phyloP scores from a whole-genome alignment of 257 asterid genomes.

The Lycium barbarum region DNA sequence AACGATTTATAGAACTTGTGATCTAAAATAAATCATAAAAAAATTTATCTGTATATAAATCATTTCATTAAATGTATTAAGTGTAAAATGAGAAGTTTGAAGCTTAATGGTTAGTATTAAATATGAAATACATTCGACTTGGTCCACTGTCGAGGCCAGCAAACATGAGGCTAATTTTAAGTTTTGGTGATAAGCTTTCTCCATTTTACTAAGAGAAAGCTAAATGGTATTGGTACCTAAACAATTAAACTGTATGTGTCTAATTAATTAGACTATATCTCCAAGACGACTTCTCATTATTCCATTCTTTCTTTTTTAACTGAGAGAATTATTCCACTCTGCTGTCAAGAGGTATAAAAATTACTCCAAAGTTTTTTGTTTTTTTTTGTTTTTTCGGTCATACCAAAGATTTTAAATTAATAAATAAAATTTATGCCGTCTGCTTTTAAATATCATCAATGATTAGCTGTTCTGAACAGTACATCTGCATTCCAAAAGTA shows the following conservation, averaged over 20 bases:
- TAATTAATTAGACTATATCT: neutral
- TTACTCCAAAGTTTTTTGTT: neutral
- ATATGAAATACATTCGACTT: too few species aligned
- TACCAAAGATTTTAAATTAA: neutral
- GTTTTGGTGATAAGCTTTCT: too few species aligned
- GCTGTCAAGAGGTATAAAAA: neutral
- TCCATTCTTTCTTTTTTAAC: neutral
- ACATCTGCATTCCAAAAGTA: neutral
- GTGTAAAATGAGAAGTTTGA: too few species aligned
- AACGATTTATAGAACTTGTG: too few species aligned
- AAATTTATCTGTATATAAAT: too few species aligned
- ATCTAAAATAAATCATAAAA: too few species aligned
- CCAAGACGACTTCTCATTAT: constrained; percentile 6
- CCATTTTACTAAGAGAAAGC: neutral
- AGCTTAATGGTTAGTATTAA: too few species aligned
- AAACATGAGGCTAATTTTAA: too few species aligned
- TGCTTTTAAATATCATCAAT: neutral
- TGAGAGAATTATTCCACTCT: neutral
- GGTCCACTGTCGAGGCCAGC: too few species aligned
- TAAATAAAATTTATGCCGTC: neutral
- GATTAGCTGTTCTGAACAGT: neutral
- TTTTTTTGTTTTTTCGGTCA: neutral
- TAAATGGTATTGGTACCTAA: neutral
- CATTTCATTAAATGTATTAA: too few species aligned
- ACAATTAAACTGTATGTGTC: neutral